These are phyloP conservation scores for Hura crepitans DNA, from an alignment of 441 rosid species.

Conservation along the genomic window DNA sequence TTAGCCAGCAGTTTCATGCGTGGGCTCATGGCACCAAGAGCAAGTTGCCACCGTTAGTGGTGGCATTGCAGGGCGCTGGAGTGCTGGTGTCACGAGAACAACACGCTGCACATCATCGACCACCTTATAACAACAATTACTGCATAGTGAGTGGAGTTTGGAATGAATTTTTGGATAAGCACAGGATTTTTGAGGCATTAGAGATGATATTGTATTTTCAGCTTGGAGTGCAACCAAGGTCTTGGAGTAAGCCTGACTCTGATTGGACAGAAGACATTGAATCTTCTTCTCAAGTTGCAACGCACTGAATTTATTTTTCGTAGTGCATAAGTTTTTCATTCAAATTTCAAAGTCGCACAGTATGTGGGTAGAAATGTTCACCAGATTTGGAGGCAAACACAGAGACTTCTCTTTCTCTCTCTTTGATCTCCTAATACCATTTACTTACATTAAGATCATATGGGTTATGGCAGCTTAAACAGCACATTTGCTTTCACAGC, in stretches of 20 bases:
- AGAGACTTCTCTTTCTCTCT: neutral
- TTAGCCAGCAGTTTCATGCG: conserved; percentile 90
- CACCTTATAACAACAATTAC: conserved; percentile 77
- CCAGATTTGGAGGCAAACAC: neutral
- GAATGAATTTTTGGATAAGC: conserved; percentile 59
- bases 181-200: conserved; percentile 54
- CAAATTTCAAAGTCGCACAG: neutral
- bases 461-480: neutral
- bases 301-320: conserved; percentile 10
- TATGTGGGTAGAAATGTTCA: neutral
- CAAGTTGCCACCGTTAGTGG: conserved; percentile 59
- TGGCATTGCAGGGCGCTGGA: conserved; percentile 63
- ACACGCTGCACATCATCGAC: conserved; percentile 69
- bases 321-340: neutral
- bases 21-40: conserved; percentile 95
- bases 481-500: neutral
- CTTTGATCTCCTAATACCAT: neutral
- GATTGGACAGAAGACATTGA: conserved; percentile 59
- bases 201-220: conserved; percentile 67
- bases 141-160: conserved; percentile 87
- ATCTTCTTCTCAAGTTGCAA: conserved; percentile 26
- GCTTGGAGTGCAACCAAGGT: conserved; percentile 63
- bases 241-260: conserved; percentile 70
- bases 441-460: neutral
- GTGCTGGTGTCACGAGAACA: conserved; percentile 60